phyloP scores from a whole-genome alignment of 2,329 filamentous ascomycete species.

The Nemania bipapillata region DNA sequence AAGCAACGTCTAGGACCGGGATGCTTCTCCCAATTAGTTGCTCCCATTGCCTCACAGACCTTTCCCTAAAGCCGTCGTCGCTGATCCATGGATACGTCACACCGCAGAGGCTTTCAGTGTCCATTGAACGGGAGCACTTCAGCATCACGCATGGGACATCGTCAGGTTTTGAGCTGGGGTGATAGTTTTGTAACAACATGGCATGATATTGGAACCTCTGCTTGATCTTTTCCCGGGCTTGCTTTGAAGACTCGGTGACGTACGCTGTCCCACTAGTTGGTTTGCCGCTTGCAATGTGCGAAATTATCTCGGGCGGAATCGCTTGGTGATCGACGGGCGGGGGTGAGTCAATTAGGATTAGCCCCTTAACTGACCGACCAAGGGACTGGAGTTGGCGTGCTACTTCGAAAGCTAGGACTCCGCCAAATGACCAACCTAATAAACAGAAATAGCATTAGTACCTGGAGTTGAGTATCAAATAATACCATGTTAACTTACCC shows the following conservation, averaged over 20 bases:
- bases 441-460: neutral
- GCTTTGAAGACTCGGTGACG: constrained; percentile 12
- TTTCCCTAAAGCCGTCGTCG: constrained; percentile 23
- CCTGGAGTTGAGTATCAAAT: neutral
- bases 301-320: constrained; percentile 53
- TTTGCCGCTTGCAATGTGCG: constrained; percentile 19
- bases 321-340: constrained; percentile 59
- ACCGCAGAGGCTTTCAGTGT: constrained; percentile 41
- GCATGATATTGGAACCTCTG: constrained; percentile 33
- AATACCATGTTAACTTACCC: constrained; percentile 48
- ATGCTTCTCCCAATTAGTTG: constrained; percentile 41
- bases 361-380: constrained; percentile 53
- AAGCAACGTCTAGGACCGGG: constrained; percentile 44
- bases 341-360: constrained; percentile 60
- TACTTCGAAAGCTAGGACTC: constrained; percentile 62
- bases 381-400: constrained; percentile 54
- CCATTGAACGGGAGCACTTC: constrained; percentile 38
- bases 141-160: constrained; percentile 41
- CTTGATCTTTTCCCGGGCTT: constrained; percentile 17
- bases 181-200: constrained; percentile 30
- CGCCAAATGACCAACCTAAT: constrained; percentile 62
- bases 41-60: constrained; percentile 42
- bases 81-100: constrained; percentile 41
- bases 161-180: neutral
- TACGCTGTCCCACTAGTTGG: neutral